Evolutionary conservation across 2,329 filamentous ascomycete genomes (phyloP), one percentile per base, ranked within the genome.

Genomic region (Diaporthe sp.): DNA sequence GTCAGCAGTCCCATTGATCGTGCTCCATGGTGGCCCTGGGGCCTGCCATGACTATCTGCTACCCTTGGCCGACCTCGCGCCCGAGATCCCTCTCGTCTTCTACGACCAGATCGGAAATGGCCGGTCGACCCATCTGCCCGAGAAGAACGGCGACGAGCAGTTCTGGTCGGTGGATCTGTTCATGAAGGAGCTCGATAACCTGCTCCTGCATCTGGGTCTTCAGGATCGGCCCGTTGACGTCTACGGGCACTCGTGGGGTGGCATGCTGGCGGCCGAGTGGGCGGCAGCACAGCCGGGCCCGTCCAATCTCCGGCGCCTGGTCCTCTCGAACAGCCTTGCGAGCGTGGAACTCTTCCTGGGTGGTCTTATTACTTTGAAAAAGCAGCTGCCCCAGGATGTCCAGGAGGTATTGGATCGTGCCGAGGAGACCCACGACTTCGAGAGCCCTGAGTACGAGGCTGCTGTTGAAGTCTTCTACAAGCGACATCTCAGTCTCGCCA

Each of bases 71-170:
- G 81, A 83, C 58, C 82, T 89, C 17, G 37, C 55, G 12, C 57
- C 75, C 10, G 78, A 79, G 25, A 84, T 85, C 9, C 86, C 88
- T 0, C 80, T 90, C 2, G 80, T 90, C 37, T 85, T 89, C 79
- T 90, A 90, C 78, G 88, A 90, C 77, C 88, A 90, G 76, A 83
- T 90, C 68, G 88, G 88, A 22, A 86, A 85, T 75, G 88, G 87
- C 10, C 79, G 79, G n/a, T 88, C 85, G 5, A 89, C 88, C 0
- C 87, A 86, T 72, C 81, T 89, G 12, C 84, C 78, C 0, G 85
- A 88, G n/a, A 87, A 85, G 74, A 79, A 46, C 15, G 61, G 72
- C 28, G 79, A 80, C 58, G 76, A 77, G 46, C 4, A 72, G 15
- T 80, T 81, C 75, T 80, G 80, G 79, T 77, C 79, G 0, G 73